phyloP scores from a whole-genome alignment of 257 asterid species.

The Solanum ossicruentum region DNA sequence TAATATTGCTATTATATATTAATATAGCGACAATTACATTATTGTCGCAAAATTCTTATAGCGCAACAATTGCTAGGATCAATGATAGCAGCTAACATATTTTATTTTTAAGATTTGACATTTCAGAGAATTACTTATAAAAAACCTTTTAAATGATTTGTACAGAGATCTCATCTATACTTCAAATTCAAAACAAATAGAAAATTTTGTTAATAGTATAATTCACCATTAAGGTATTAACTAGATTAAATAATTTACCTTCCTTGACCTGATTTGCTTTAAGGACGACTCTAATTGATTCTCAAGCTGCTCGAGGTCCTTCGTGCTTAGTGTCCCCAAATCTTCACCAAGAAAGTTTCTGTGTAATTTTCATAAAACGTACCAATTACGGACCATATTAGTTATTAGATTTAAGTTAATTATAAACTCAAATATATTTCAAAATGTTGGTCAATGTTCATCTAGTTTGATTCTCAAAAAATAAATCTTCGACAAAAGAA shows the following conservation, averaged over 20 bases:
- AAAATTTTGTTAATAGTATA: no score
- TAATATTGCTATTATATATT: no score
- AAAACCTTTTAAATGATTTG: neutral
- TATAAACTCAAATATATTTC: neutral
- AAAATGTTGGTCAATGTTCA: neutral
- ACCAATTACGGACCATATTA: neutral
- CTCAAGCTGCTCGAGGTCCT: conserved; percentile 24
- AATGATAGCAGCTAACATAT: neutral
- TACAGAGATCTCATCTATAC: neutral
- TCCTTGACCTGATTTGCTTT: conserved; percentile 22
- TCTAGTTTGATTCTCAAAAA: neutral
- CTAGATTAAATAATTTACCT: conserved; percentile 7
- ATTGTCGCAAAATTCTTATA: no score
- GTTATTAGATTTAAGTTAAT: neutral
- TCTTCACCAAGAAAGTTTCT: conserved; percentile 27
- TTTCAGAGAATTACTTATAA: neutral
- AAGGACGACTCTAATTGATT: conserved; percentile 18
- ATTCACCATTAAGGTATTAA: neutral
- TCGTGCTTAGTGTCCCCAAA: conserved; percentile 6
- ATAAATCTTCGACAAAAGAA: neutral
- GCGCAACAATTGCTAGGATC: neutral
- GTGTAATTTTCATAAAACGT: neutral
- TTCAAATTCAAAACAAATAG: neutral
- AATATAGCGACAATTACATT: no score
- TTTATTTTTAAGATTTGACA: neutral